phyloP scores from a whole-genome alignment of 2,329 filamentous ascomycete genomes.

The Phyllosticta citriasiana region DNA sequence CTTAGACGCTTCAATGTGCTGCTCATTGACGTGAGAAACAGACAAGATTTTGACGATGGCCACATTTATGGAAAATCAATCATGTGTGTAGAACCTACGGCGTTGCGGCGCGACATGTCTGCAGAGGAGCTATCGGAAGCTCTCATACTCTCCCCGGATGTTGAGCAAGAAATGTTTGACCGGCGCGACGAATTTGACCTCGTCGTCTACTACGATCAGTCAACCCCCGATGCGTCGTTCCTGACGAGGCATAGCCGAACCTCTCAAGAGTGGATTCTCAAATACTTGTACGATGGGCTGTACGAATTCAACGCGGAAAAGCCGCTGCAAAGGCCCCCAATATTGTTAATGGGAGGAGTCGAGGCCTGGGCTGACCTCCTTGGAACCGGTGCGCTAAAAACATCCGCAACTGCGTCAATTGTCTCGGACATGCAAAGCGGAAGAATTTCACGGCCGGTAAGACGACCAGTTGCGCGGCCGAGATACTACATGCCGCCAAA shows the following conservation, averaged over 20 bases:
- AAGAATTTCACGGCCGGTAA: constrained; percentile 39
- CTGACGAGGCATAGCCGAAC: constrained; percentile 36
- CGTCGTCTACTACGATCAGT: constrained; percentile 82
- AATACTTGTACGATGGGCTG: constrained; percentile 67
- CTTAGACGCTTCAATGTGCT: constrained; percentile 60
- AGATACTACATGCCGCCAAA: constrained; percentile 47
- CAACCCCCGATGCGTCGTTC: constrained; percentile 49
- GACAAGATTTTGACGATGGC: constrained; percentile 74
- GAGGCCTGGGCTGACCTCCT: constrained; percentile 81
- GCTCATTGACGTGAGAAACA: constrained; percentile 73
- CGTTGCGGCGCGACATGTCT: constrained; percentile 57
- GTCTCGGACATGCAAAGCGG: constrained; percentile 34
- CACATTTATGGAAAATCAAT: constrained; percentile 78
- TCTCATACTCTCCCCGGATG: constrained; percentile 58
- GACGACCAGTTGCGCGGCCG: constrained; percentile 42
- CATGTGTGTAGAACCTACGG: constrained; percentile 83
- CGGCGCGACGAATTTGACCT: constrained; percentile 68
- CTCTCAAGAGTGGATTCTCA: constrained; percentile 43
- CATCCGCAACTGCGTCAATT: constrained; percentile 44
- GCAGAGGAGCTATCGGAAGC: constrained; percentile 57
- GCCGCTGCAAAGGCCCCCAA: constrained; percentile 61
- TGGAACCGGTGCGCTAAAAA: constrained; percentile 54
- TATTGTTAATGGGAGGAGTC: constrained; percentile 71
- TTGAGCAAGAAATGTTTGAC: constrained; percentile 67
- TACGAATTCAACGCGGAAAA: constrained; percentile 75